Conservation (phyloP, 2,329 filamentous ascomycete genomes). For the Beauveria sp. region DNA sequence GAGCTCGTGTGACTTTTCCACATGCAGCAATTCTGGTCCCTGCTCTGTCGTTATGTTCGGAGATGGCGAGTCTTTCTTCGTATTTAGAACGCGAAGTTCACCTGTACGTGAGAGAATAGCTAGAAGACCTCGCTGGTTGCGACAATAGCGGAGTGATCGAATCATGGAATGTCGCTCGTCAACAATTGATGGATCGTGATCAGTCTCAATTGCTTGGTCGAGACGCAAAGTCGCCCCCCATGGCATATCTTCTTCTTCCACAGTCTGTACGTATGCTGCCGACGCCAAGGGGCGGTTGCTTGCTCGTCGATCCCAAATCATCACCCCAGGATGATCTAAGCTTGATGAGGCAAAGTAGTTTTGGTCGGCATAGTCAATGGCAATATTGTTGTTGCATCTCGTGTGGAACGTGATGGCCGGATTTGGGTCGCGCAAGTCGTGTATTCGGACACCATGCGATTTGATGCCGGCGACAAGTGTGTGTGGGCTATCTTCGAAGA, state of each 20-base stretch:
- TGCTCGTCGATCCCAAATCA: slow-evolving; percentile 72
- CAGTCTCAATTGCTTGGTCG: slow-evolving; percentile 48
- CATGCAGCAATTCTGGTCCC: slow-evolving; percentile 52
- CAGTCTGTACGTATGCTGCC: slow-evolving; percentile 45
- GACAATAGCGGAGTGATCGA: slow-evolving; percentile 54
- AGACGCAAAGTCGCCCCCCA: slow-evolving; percentile 56
- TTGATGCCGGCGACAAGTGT: slow-evolving; percentile 70
- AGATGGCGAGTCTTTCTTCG: slow-evolving; percentile 44
- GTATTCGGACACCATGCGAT: slow-evolving; percentile 65
- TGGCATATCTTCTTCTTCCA: slow-evolving; percentile 53
- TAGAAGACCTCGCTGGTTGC: slow-evolving; percentile 53
- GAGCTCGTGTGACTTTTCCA: slow-evolving; percentile 53
- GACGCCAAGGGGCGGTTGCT: slow-evolving; percentile 45
- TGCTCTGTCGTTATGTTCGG: slow-evolving; percentile 28
- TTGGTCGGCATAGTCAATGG: slow-evolving; percentile 71
- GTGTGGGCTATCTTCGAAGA: slow-evolving; percentile 70
- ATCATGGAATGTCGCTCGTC: slow-evolving; percentile 55
- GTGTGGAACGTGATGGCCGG: slow-evolving; percentile 54
- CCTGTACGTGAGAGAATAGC: slow-evolving; percentile 56
- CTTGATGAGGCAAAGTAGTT: slow-evolving; percentile 81
- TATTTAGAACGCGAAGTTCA: slow-evolving; percentile 54
- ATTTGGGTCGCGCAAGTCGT: slow-evolving; percentile 60
- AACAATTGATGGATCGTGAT: slow-evolving; percentile 39
- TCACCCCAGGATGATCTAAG: slow-evolving; percentile 64
- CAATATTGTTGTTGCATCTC: slow-evolving; percentile 61